phyloP scores from a whole-genome alignment of 495 filamentous ascomycete species.

The Pseudotulostoma volvatum region DNA sequence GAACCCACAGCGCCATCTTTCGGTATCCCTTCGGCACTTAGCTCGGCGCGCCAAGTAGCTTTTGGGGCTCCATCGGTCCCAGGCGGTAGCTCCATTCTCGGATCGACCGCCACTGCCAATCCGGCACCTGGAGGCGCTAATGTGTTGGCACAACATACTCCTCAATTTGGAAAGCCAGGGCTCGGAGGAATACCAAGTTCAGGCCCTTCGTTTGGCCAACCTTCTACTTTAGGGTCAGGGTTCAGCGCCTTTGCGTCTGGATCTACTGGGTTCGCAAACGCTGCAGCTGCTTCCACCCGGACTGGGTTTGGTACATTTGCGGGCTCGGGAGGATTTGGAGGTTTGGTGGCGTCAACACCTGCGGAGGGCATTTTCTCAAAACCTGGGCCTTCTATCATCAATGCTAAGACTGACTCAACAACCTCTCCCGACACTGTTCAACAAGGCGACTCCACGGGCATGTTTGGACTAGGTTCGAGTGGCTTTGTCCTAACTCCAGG shows the following conservation, averaged over 20 bases:
- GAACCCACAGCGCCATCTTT: slow-evolving; percentile 19
- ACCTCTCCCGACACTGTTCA: slow-evolving; percentile 22
- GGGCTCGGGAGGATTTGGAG: slow-evolving; percentile 6
- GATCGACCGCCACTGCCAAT: slow-evolving; percentile 14
- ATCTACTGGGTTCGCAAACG: slow-evolving; percentile 11
- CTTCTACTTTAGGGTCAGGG: slow-evolving; percentile 9
- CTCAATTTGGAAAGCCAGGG: slow-evolving; percentile 21
- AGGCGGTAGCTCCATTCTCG: slow-evolving; percentile 17
- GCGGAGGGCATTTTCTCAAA: slow-evolving; percentile 17
- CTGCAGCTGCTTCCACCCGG: slow-evolving; percentile 7
- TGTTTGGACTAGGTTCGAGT: slow-evolving; percentile 35
- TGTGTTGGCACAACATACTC: slow-evolving; percentile 11
- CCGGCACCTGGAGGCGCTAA: slow-evolving; percentile 16
- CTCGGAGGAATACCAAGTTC: slow-evolving; percentile 33
- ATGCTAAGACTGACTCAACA: slow-evolving; percentile 9
- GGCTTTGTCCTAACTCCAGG: slow-evolving; percentile 61
- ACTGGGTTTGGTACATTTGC: slow-evolving; percentile 22
- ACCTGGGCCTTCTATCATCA: background rate
- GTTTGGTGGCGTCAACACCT: slow-evolving; percentile 10
- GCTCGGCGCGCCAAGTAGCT: slow-evolving; percentile 20
- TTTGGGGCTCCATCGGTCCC: slow-evolving; percentile 33
- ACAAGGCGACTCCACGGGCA: slow-evolving; percentile 17
- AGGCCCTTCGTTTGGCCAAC: slow-evolving; percentile 24
- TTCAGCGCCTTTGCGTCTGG: slow-evolving; percentile 2
- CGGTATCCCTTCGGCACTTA: slow-evolving; percentile 22